Evolutionary conservation across 2,329 filamentous ascomycete species (phyloP).

Genomic region (Exserohilum rostratum): DNA sequence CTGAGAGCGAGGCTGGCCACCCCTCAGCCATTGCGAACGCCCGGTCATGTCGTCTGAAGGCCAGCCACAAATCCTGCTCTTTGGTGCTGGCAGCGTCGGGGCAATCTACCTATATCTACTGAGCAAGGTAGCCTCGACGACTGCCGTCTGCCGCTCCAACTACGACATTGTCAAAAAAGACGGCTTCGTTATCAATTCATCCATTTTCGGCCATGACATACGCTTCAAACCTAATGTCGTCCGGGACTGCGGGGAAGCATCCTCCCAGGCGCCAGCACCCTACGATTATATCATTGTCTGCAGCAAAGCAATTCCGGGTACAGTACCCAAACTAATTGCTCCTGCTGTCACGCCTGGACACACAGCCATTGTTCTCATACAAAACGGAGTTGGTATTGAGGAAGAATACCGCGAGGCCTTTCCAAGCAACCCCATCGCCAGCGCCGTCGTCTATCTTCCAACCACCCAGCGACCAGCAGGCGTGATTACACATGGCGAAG

Average conservation of each 20-base stretch:
- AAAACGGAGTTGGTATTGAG: conserved; percentile 68
- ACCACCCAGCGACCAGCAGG: conserved; percentile 58
- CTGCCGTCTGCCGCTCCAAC: conserved; percentile 55
- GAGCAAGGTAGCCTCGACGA: conserved; percentile 49
- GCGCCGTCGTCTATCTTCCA: conserved; percentile 62
- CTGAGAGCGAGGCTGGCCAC: neutral
- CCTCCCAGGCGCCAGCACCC: conserved; percentile 19
- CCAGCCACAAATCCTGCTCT: conserved; percentile 44
- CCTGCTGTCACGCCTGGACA: conserved; percentile 48
- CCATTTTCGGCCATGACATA: conserved; percentile 44
- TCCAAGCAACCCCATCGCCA: conserved; percentile 60
- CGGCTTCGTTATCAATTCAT: conserved; percentile 52
- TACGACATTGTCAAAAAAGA: conserved; percentile 50
- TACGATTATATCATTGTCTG: conserved; percentile 58
- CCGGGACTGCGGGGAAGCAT: conserved; percentile 45
- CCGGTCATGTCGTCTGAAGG: conserved; percentile 5
- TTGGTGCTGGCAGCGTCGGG: conserved; percentile 53
- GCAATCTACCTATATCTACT: conserved; percentile 52
- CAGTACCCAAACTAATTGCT: conserved; percentile 45
- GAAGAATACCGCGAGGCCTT: conserved; percentile 58
- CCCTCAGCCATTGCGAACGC: neutral
- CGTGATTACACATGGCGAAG: conserved; percentile 54
- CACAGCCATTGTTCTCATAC: conserved; percentile 64
- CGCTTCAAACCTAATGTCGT: conserved; percentile 47
- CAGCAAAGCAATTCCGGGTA: conserved; percentile 54